Percentiles rank a stretch among this genome's conserved stretches.
These are phyloP conservation scores for Zalaria sp. DNA, from an alignment of 2,329 filamentous ascomycete genomes.

Conservation along the genomic window DNA sequence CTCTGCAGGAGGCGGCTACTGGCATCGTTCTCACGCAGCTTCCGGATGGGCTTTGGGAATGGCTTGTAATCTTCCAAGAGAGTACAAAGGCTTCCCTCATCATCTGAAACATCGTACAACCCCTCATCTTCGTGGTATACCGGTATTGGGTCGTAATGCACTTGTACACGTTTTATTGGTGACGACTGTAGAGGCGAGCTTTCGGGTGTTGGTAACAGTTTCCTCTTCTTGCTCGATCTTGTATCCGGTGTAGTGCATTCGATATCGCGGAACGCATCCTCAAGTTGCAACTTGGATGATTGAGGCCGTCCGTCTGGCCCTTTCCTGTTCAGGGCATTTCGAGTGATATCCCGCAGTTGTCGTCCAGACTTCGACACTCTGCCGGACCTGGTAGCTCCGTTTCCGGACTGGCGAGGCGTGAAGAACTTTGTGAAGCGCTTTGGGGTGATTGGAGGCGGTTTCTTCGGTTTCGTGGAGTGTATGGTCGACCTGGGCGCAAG, in stretches of 20 bases:
- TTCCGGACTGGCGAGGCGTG: conserved; percentile 26
- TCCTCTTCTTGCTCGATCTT: conserved; percentile 23
- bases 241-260: conserved; percentile 4
- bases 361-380: conserved; percentile 25
- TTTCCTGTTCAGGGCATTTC: conserved; percentile 26
- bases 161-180: conserved; percentile 2
- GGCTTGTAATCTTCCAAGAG: conserved; percentile 25
- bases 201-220: conserved; percentile 28
- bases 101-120: conserved; percentile 6
- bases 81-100: conserved; percentile 23
- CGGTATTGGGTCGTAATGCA: conserved; percentile 3
- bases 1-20: conserved; percentile 27
- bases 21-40: conserved; percentile 19
- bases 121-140: conserved; percentile 3
- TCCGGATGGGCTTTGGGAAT: conserved; percentile 27
- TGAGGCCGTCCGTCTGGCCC: not conserved
- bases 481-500: conserved; percentile 13
- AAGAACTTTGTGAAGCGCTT: conserved; percentile 38
- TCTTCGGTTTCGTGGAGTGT: conserved; percentile 25
- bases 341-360: conserved; percentile 36
- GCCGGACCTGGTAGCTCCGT: conserved; percentile 9
- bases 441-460: conserved; percentile 35
- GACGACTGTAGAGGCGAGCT: conserved; percentile 24
- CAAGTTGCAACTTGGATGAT: conserved; percentile 2
- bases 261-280: conserved; percentile 12